These are phyloP conservation scores for Malassezia globosa DNA, from an alignment of 1,284 basidiomycete genomes.

Conservation along the genomic window DNA sequence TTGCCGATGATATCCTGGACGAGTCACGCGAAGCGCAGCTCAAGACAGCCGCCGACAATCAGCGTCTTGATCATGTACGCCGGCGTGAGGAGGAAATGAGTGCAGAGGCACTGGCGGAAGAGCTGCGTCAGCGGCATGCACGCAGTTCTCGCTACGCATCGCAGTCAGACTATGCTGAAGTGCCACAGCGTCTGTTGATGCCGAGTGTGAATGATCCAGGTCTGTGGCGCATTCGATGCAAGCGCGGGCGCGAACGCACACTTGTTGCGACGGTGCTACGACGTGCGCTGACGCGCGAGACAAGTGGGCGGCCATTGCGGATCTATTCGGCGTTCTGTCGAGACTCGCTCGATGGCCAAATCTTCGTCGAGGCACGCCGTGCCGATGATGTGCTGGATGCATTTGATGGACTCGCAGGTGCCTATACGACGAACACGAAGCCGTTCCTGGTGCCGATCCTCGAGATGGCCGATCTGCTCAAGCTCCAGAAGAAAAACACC, in stretches of 20 bases:
- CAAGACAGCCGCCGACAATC: conserved; percentile 56
- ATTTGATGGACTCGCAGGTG: conserved; percentile 77
- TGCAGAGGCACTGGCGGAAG: conserved; percentile 73
- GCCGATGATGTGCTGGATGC: conserved; percentile 76
- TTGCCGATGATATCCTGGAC: conserved; percentile 57
- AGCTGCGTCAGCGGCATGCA: conserved; percentile 69
- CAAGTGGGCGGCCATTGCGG: conserved; percentile 58
- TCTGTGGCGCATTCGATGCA: conserved; percentile 88
- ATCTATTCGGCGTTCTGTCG: conserved; percentile 90
- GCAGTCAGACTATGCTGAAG: conserved; percentile 57
- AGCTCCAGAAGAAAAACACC: conserved; percentile 86
- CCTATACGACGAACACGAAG: conserved; percentile 59
- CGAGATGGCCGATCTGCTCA: conserved; percentile 92
- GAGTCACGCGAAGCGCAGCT: conserved; percentile 58
- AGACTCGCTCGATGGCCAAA: conserved; percentile 84
- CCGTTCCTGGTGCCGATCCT: conserved; percentile 85
- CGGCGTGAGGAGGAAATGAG: conserved; percentile 70
- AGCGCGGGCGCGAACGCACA: conserved; percentile 83
- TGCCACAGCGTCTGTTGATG: conserved; percentile 92
- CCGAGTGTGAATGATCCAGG: conserved; percentile 89
- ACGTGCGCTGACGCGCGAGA: conserved; percentile 58
- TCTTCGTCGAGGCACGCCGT: conserved; percentile 87
- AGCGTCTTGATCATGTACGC: conserved; percentile 63
- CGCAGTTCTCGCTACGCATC: conserved; percentile 47
- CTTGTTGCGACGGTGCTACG: conserved; percentile 89